A percentile compares a stretch with the other conserved stretches of the same genome.
These are phyloP conservation scores for Thalassiosira livingstoniorum DNA, from an alignment of 352 stramenopile genomes.

Conservation along the genomic window DNA sequence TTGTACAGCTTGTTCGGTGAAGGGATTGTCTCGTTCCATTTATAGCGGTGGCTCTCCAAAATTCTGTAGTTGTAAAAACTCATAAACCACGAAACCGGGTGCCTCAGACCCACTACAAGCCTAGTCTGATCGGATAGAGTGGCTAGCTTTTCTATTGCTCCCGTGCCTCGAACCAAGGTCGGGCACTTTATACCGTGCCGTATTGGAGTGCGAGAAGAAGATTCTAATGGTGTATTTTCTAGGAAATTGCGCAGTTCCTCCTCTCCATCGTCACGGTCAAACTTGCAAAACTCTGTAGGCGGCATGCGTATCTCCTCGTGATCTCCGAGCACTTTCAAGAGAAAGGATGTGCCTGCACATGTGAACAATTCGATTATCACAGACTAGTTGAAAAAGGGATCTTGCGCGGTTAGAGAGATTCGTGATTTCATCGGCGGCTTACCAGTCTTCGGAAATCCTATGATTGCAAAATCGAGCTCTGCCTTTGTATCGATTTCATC, in stretches of 20 bases:
- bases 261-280: slow-evolving; percentile 20
- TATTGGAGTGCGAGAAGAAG: neutral
- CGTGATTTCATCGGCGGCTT: neutral
- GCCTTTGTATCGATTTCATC: neutral
- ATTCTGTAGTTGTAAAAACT: slow-evolving; percentile 63
- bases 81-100: slow-evolving; percentile 63
- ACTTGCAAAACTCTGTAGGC: slow-evolving; percentile 42
- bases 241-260: slow-evolving; percentile 17
- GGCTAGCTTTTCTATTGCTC: slow-evolving; percentile 49
- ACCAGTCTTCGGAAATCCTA: slow-evolving; percentile 57
- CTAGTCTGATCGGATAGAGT: slow-evolving; percentile 40
- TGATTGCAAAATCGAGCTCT: slow-evolving; percentile 59
- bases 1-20: slow-evolving; percentile 27
- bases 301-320: slow-evolving; percentile 51
- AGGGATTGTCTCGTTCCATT: slow-evolving; percentile 20
- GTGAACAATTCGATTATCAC: neutral
- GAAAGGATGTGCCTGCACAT: slow-evolving; percentile 52
- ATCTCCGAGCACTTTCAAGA: slow-evolving; percentile 42
- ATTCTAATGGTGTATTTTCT: slow-evolving; percentile 3
- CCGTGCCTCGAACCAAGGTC: slow-evolving; percentile 31
- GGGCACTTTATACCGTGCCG: slow-evolving; percentile 65
- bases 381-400: neutral
- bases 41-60: neutral
- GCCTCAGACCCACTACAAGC: slow-evolving; percentile 63
- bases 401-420: neutral